Base-by-base conservation (phyloP, 352 stramenopile species). In the Phytophthora fragariaefolia region DNA sequence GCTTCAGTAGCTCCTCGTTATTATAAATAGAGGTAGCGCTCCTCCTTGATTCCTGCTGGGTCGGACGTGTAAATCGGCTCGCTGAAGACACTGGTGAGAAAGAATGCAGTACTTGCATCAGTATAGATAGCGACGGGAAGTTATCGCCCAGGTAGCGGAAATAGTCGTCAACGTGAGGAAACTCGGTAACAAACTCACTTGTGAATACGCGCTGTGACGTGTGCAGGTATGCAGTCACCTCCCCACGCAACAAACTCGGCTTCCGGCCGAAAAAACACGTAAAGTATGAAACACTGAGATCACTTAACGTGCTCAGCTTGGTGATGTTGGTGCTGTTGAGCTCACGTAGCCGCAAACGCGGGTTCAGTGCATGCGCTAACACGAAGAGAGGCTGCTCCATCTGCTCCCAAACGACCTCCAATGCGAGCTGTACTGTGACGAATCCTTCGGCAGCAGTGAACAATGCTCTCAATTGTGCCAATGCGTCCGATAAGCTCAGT, bases 201-300 rank as follows among this genome's bases (percentile, higher is more conserved):
- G 67, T 61, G 46, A 91, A 93, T 15, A 78, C 71, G 6, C 67
- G 53, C 49, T 89, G 76, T 10, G 81, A 90, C 30, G 57, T 67
- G 52, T 92, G 80, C n/a, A 91, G 46, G 47, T 84, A 93, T 34
- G 85, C 83, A 2, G 82, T 90, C 58, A 92, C 69, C 61, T 92
- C 81, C 26, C 79, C 82, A 38, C 80, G 80, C 50, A 92, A 43
- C 17, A 70, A 82, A 46, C 55, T 80, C 6, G 80, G 63, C 54
- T 81, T 87, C 13, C 59, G 71, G 0, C 61, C 63, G 38, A 90
- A 80, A 12, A 90, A 74, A 17, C 66, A 72, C 32, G 47, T 55
- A 56, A 85, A 91, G 66, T 94, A 94, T 12, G 56, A 43, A 4
- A 89, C 81, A 8, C 73, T 73, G 6, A 85, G 55, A 63, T 92